Evolutionary conservation across 768 basidiomycete genomes (phyloP).

Genomic region (Boletus coccyginus): DNA sequence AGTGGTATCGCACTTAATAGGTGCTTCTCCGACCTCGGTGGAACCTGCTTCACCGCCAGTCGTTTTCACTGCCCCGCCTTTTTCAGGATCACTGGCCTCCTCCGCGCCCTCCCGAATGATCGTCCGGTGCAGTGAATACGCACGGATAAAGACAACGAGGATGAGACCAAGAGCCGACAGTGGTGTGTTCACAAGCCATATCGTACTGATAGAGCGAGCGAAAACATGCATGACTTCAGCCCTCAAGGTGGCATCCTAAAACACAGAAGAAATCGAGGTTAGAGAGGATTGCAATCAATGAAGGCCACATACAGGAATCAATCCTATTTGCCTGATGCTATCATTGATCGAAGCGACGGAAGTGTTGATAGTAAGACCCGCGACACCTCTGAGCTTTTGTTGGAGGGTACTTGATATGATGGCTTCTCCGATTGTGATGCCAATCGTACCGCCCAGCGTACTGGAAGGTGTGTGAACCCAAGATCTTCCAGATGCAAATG

Average conservation of each 20-base stretch:
- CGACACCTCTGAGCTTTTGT: constrained; percentile 13
- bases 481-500: background rate
- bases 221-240: constrained; percentile 36
- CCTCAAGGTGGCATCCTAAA: constrained; percentile 30
- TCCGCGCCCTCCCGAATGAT: constrained; percentile 12
- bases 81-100: constrained; percentile 30
- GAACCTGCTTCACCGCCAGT: background rate
- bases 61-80: constrained; percentile 6
- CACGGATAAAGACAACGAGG: constrained; percentile 33
- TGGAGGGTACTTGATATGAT: constrained; percentile 57
- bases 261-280: background rate
- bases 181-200: constrained; percentile 40
- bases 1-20: background rate
- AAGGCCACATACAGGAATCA: constrained; percentile 21
- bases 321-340: constrained; percentile 44
- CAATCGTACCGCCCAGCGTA: constrained; percentile 70
- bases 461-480: constrained; percentile 32
- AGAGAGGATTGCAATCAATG: constrained; percentile 4
- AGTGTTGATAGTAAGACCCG: constrained; percentile 34
- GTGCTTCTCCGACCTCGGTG: background rate
- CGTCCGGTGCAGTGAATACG: constrained; percentile 34
- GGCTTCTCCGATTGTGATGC: constrained; percentile 70
- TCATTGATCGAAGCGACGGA: constrained; percentile 45
- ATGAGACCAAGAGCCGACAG: constrained; percentile 31
- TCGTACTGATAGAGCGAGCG: constrained; percentile 34